phyloP scores from a whole-genome alignment of 2,329 filamentous ascomycete species.

The Microcyclospora tardicrescens region DNA sequence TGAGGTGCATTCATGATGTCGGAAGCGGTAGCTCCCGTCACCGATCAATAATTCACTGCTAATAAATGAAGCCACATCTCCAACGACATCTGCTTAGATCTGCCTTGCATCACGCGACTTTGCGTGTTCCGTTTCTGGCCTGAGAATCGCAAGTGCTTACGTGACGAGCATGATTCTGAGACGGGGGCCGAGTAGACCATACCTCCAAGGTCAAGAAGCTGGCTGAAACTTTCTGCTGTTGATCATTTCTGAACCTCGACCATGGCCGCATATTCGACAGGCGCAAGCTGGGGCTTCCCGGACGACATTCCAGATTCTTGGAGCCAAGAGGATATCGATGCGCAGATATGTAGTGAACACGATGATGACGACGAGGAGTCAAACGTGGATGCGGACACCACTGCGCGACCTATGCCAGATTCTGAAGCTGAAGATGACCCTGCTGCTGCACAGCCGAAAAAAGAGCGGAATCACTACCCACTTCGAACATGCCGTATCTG shows the following conservation, averaged over 20 bases:
- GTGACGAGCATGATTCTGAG: too few species aligned
- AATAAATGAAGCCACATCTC: too few species aligned
- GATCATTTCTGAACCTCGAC: background rate
- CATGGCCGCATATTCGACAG: slow-evolving; percentile 31
- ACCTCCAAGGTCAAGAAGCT: too few species aligned
- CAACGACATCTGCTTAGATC: too few species aligned
- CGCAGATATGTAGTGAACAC: slow-evolving; percentile 6
- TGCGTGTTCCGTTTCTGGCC: too few species aligned
- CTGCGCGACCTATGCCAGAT: slow-evolving; percentile 9
- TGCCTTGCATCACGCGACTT: too few species aligned
- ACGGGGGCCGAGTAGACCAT: too few species aligned
- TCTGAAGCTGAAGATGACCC: slow-evolving; percentile 2
- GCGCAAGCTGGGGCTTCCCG: slow-evolving; percentile 35
- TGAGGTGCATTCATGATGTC: too few species aligned
- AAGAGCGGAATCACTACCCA: slow-evolving; percentile 43
- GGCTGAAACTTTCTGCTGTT: background rate
- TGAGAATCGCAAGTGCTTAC: too few species aligned
- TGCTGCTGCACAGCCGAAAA: slow-evolving; percentile 6
- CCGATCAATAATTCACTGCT: too few species aligned
- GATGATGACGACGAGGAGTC: background rate
- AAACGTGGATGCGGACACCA: background rate
- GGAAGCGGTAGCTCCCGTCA: too few species aligned
- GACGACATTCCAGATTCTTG: slow-evolving; percentile 29
- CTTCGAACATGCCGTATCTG: slow-evolving; percentile 80
- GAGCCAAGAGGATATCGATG: slow-evolving; percentile 9